Evolutionary conservation across 208 protist genomes (phyloP).

Genomic region (Acanthamoeba triangularis): DNA sequence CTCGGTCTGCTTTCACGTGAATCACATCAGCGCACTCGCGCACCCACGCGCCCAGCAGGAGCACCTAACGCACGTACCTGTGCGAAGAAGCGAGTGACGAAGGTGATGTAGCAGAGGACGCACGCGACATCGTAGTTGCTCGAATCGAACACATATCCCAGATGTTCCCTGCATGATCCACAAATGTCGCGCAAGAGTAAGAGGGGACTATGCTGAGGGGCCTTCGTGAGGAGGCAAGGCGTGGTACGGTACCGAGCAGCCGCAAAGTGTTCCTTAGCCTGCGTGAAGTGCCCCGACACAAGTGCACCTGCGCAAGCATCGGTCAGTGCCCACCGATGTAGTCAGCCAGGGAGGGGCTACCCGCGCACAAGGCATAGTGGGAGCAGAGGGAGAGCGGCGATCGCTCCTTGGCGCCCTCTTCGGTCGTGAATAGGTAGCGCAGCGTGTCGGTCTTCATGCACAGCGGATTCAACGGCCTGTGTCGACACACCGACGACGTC

Average conservation of each 20-base stretch:
- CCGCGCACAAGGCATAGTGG: slow-evolving; percentile 1
- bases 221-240: neutral
- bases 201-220: neutral
- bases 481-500: neutral
- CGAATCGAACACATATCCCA: slow-evolving; percentile 34
- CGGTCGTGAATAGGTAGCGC: slow-evolving; percentile 27
- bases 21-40: neutral
- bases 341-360: neutral
- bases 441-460: neutral
- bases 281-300: neutral
- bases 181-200: too few species aligned
- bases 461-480: slow-evolving; percentile 21
- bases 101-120: slow-evolving; percentile 21
- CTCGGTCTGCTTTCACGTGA: neutral
- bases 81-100: neutral
- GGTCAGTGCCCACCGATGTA: neutral
- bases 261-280: neutral
- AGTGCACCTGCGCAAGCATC: neutral
- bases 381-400: neutral
- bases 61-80: neutral
- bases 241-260: neutral
- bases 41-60: too few species aligned
- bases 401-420: neutral
- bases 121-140: slow-evolving; percentile 58
- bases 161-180: too few species aligned